Conservation (phyloP, 805 yeast genomes). For the Saturnispora diversa region DNA sequence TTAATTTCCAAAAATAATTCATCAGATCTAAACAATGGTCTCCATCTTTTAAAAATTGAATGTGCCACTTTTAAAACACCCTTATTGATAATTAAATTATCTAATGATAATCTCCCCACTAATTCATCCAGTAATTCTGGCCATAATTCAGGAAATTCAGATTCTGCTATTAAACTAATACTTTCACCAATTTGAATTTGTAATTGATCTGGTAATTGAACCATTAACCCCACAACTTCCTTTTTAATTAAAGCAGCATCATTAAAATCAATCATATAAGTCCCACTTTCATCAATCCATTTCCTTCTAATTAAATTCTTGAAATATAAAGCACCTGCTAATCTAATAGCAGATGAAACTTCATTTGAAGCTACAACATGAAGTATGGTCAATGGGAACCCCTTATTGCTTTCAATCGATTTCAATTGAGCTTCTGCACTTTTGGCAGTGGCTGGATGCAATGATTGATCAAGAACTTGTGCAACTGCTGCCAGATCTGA, state of each 20-base stretch:
- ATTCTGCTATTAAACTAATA: slow-evolving; percentile 84
- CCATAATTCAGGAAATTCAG: slow-evolving; percentile 94
- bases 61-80: slow-evolving; percentile 91
- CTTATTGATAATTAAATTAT: slow-evolving; percentile 66
- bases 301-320: slow-evolving; percentile 77
- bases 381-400: slow-evolving; percentile 68
- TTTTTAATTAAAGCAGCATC: slow-evolving; percentile 65
- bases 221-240: slow-evolving; percentile 83
- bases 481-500: slow-evolving; percentile 47
- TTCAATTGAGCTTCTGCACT: slow-evolving; percentile 59
- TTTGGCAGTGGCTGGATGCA: slow-evolving; percentile 55
- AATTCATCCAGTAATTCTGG: slow-evolving; percentile 64
- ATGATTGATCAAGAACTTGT: slow-evolving; percentile 51
- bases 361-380: slow-evolving; percentile 65
- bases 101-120: slow-evolving; percentile 52
- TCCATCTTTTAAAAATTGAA: slow-evolving; percentile 93
- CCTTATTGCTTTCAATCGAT: slow-evolving; percentile 54
- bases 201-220: slow-evolving; percentile 63
- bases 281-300: slow-evolving; percentile 90
- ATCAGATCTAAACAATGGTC: slow-evolving; percentile 88
- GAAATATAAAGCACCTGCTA: slow-evolving; percentile 87
- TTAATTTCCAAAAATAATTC: slow-evolving; percentile 82
- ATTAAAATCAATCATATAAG: slow-evolving; percentile 47
- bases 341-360: slow-evolving; percentile 48
- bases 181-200: slow-evolving; percentile 96